Base-by-base conservation (phyloP, 1,284 basidiomycete genomes). In the Laetiporus sulphureus region DNA sequence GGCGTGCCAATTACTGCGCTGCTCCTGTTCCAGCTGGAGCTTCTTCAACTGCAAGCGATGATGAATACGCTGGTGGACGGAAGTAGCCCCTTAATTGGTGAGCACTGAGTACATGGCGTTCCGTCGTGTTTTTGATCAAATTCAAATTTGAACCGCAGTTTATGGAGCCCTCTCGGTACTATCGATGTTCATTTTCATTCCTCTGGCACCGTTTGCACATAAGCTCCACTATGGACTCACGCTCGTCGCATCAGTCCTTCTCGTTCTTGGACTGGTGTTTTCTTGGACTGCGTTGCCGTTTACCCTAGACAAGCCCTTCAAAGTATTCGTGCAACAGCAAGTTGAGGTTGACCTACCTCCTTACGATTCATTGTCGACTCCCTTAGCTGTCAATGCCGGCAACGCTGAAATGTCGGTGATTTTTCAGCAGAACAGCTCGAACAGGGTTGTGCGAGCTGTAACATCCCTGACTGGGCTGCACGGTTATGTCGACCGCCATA, bases 51-150 rank as follows among this genome's bases (percentile, higher is more conserved):
- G 15, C 67, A 64, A 36, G 67, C 76, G 5, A 54, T 76, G 51
- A 57, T 68, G 18, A 81, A 87, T 57, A 80, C 79, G 0, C 58
- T 85, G 13, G 66, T 71, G 0, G 84, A 88, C 51, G 84, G 84
- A n/a, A 77, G 71, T 41, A 64, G 62, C 32, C 65, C 75, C 3
- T 49, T 54, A 24, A 48, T 56, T 22, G 69, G 80, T 79, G 46
- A 63, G 21, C 32, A 1, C n/a, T n/a, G n/a, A n/a, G n/a, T n/a
- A 20, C 23, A 1, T 11, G 22, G 19, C 7, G 24, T 33, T n/a
- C 16, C 21, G n/a, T 31, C 3, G 20, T 21, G 32, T 30, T 22
- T 13, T 8, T 27, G 7, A 13, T 8, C 22, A 13, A 15, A 1
- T 4, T 31, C 11, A 12, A 31, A 8, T 3, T 33, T 2, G 16